phyloP scores from a whole-genome alignment of 306 rosid species.

The Trifolium pratense region DNA sequence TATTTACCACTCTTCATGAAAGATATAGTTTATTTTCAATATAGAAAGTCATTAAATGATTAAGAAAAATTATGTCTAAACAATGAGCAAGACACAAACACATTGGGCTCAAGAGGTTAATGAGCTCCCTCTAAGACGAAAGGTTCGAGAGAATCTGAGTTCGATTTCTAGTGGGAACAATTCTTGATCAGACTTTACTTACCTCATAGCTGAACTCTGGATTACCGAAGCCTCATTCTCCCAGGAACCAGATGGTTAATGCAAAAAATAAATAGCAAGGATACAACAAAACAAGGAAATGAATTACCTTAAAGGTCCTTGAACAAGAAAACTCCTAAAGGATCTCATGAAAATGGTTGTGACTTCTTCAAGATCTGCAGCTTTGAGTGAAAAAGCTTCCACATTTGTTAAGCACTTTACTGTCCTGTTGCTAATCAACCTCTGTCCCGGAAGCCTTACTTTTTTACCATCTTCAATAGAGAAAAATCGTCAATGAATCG shows the following conservation, averaged over 20 bases:
- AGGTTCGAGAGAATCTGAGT: no score
- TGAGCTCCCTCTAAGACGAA: no score
- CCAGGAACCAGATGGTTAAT: no score
- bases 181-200: no score
- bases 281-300: neutral
- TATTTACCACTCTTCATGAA: neutral
- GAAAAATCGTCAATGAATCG: conserved; percentile 7
- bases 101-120: no score
- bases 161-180: no score
- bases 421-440: conserved; percentile 49
- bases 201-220: no score
- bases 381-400: conserved; percentile 77
- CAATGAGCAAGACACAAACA: neutral
- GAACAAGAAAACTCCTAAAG: conserved; percentile 70
- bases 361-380: conserved; percentile 74
- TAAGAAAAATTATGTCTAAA: neutral
- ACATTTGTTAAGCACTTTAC: conserved; percentile 77
- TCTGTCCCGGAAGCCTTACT: conserved; percentile 56
- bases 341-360: conserved; percentile 70
- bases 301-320: conserved; percentile 49
- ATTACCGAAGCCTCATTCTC: no score
- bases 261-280: no score
- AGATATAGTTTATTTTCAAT: neutral
- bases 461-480: conserved; percentile 61
- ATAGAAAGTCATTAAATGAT: no score